Percentiles rank a stretch among this genome's conserved stretches.
Conservation (phyloP, 2,329 filamentous ascomycete genomes). For the Aspergillus jensenii region DNA sequence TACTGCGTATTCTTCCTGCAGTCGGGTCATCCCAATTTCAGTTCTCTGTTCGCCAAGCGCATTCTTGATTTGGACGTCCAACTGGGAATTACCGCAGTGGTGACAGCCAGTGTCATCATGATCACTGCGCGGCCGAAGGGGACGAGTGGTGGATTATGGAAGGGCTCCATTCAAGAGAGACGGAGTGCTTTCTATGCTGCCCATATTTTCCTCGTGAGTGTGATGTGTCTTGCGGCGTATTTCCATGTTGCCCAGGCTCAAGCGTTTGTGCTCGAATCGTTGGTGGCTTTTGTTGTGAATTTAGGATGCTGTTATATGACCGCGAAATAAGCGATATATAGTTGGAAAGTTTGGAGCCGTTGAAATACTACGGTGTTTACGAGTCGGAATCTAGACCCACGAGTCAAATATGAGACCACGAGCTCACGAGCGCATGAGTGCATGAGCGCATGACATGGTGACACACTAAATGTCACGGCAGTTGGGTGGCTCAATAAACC, state of each 20-base stretch:
- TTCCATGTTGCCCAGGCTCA: conserved; percentile 58
- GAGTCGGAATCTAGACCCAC: neutral
- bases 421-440: no score
- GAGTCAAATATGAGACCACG: neutral
- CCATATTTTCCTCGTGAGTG: conserved; percentile 54
- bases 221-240: conserved; percentile 52
- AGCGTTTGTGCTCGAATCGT: conserved; percentile 53
- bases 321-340: neutral
- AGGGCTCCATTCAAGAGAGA: conserved; percentile 29
- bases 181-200: conserved; percentile 54
- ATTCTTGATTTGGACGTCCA: conserved; percentile 59
- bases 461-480: no score
- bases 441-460: no score
- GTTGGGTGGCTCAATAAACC: no score
- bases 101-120: conserved; percentile 47
- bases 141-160: conserved; percentile 13
- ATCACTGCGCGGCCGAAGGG: conserved; percentile 50
- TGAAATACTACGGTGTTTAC: neutral
- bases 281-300: conserved; percentile 48
- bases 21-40: conserved; percentile 38
- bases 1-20: conserved; percentile 60
- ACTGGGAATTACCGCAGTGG: conserved; percentile 52
- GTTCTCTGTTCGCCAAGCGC: conserved; percentile 51
- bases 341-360: no score
- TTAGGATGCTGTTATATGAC: conserved; percentile 28